phyloP scores from a whole-genome alignment of 495 filamentous ascomycete species.

The Aspergillus egyptiacus region DNA sequence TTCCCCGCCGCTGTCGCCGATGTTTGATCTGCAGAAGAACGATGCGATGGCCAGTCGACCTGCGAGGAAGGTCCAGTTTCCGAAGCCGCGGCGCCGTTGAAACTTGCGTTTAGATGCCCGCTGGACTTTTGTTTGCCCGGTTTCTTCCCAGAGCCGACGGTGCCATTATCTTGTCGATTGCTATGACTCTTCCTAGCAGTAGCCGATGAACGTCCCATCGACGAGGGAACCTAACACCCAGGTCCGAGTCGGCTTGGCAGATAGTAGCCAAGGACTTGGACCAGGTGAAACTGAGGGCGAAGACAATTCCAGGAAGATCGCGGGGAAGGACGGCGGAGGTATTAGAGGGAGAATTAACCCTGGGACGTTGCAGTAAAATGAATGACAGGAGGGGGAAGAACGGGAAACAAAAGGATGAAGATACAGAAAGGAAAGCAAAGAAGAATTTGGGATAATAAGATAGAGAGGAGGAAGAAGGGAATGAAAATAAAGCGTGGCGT shows the following conservation, averaged over 20 bases:
- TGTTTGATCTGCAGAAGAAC: slow-evolving; percentile 38
- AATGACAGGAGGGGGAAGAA: slow-evolving; percentile 16
- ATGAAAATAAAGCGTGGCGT: slow-evolving; percentile 17
- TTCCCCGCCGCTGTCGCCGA: slow-evolving; percentile 37
- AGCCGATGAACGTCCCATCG: slow-evolving; percentile 70
- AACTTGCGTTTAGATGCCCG: slow-evolving; percentile 52
- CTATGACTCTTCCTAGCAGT: slow-evolving; percentile 57
- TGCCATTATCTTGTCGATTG: slow-evolving; percentile 82
- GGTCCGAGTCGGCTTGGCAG: slow-evolving; percentile 51
- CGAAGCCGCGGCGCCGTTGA: slow-evolving; percentile 43
- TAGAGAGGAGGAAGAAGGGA: slow-evolving; percentile 11
- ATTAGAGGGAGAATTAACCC: slow-evolving; percentile 14
- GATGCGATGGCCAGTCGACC: slow-evolving; percentile 40
- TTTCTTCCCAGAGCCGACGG: slow-evolving; percentile 79
- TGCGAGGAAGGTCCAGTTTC: slow-evolving; percentile 36
- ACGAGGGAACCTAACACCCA: slow-evolving; percentile 43
- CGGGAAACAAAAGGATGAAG: slow-evolving; percentile 6
- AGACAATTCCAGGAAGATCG: slow-evolving; percentile 18
- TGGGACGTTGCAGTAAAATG: slow-evolving; percentile 12
- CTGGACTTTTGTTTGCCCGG: slow-evolving; percentile 63
- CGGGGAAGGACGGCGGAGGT: slow-evolving; percentile 9
- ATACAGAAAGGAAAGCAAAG: slow-evolving; percentile 17
- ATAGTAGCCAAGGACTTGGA: slow-evolving; percentile 48
- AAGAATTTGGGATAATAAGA: slow-evolving; percentile 16
- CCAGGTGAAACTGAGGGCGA: slow-evolving; percentile 33